Evolutionary conservation across 2,329 filamentous ascomycete species (phyloP).

Genomic region (Xylariaceae sp.): DNA sequence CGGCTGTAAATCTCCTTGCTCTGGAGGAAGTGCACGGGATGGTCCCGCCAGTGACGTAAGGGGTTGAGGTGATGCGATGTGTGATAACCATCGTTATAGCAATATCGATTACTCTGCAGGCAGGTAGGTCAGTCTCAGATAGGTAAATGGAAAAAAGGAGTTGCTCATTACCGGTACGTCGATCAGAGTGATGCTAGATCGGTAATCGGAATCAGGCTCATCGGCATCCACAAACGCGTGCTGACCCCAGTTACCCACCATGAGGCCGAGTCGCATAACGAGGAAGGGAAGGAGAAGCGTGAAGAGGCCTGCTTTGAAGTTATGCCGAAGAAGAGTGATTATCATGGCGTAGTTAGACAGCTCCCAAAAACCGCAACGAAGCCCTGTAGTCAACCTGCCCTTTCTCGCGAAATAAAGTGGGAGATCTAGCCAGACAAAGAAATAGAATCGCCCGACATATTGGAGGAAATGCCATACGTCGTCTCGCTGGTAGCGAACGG

Average conservation of each 20-base stretch:
- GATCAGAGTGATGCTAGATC: slow-evolving; percentile 79
- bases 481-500: slow-evolving; percentile 78
- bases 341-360: slow-evolving; percentile 60
- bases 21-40: slow-evolving; percentile 75
- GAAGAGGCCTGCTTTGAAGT: slow-evolving; percentile 65
- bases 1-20: slow-evolving; percentile 70
- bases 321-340: slow-evolving; percentile 57
- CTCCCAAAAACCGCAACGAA: slow-evolving; percentile 68
- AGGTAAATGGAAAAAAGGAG: background rate
- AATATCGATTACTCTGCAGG: slow-evolving; percentile 76
- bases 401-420: slow-evolving; percentile 75
- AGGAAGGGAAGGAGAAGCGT: slow-evolving; percentile 71
- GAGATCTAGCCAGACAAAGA: slow-evolving; percentile 77
- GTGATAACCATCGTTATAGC: slow-evolving; percentile 84
- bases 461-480: slow-evolving; percentile 68
- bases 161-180: slow-evolving; percentile 72
- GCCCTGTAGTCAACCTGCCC: slow-evolving; percentile 60
- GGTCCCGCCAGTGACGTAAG: slow-evolving; percentile 80
- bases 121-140: background rate
- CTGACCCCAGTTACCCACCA: slow-evolving; percentile 86
- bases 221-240: slow-evolving; percentile 80
- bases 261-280: slow-evolving; percentile 72
- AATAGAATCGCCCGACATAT: slow-evolving; percentile 76
- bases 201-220: slow-evolving; percentile 78
- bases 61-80: slow-evolving; percentile 83